Evolutionary conservation across 2,329 filamentous ascomycete genomes (phyloP).

Genomic region (Polytolypa hystricis): DNA sequence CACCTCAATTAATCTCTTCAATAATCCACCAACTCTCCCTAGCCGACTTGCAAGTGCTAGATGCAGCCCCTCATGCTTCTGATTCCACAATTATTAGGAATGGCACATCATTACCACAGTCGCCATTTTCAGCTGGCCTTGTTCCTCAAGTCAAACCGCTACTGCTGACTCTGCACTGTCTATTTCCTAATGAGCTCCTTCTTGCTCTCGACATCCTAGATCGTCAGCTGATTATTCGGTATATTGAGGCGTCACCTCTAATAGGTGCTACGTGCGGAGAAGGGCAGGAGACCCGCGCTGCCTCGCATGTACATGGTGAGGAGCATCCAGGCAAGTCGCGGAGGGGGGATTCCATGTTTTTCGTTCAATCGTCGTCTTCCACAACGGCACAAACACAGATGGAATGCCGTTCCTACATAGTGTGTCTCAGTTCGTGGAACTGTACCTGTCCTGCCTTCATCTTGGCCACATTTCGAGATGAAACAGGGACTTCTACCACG

Average conservation of each 20-base stretch:
- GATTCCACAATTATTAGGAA: background rate
- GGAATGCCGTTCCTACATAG: too few species aligned
- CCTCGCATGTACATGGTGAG: background rate
- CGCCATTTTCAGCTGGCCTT: constrained; percentile 6
- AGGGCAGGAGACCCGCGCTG: too few species aligned
- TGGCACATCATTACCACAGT: background rate
- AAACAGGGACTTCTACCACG: too few species aligned
- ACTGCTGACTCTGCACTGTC: constrained; percentile 69
- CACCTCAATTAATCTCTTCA: constrained; percentile 4
- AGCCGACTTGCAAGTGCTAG: background rate
- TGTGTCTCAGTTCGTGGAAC: constrained; percentile 68
- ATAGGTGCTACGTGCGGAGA: background rate
- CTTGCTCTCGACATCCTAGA: constrained; percentile 84
- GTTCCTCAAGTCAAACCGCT: constrained; percentile 38
- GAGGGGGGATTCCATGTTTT: constrained; percentile 37
- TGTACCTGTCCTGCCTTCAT: constrained; percentile 82
- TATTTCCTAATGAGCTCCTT: constrained; percentile 71
- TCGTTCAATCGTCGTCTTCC: constrained; percentile 49
- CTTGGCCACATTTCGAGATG: constrained; percentile 50
- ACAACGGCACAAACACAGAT: constrained; percentile 15
- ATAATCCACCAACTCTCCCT: constrained; percentile 1
- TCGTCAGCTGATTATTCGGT: constrained; percentile 51
- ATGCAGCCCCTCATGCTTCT: background rate
- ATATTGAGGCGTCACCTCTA: too few species aligned
- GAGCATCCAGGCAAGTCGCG: background rate